A percentile compares a stretch with the other conserved stretches of the same genome.
Evolutionary conservation across 805 yeast species (phyloP).

Genomic region (Yarrowia hollandica): DNA sequence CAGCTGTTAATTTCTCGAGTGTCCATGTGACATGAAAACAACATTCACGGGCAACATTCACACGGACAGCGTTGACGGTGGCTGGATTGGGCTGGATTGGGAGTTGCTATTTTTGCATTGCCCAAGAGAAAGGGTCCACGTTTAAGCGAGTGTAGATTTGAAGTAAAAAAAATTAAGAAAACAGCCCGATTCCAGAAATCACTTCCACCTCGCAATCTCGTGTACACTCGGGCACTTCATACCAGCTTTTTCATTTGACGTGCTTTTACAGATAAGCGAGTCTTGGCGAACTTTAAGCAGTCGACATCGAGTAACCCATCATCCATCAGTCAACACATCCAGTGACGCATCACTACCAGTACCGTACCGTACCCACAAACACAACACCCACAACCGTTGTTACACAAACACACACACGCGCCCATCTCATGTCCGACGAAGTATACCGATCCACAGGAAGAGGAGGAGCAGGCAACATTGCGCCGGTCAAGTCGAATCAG

Average conservation of each 20-base stretch:
- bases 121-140: no score
- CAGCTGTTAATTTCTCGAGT: background rate
- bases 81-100: no score
- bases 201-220: no score
- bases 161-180: no score
- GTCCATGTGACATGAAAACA: slow-evolving; percentile 4
- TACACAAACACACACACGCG: background rate
- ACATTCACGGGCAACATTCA: no score
- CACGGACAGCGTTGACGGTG: no score
- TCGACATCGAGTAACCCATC: no score
- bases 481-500: slow-evolving; percentile 47
- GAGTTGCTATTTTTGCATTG: slow-evolving; percentile 17
- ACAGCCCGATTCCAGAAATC: no score
- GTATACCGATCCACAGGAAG: slow-evolving; percentile 67
- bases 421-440: slow-evolving; percentile 28
- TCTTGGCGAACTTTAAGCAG: slow-evolving; percentile 19
- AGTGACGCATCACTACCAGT: background rate
- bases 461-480: slow-evolving; percentile 76
- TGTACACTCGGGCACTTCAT: no score
- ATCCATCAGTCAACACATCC: no score
- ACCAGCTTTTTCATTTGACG: slow-evolving; percentile 21
- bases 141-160: background rate
- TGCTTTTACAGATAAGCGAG: slow-evolving; percentile 20
- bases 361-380: background rate
- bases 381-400: no score